A percentile compares a stretch with the other conserved stretches of the same genome.
These are phyloP conservation scores for Glycine tomentella DNA, from an alignment of 306 rosid species.

Conservation along the genomic window DNA sequence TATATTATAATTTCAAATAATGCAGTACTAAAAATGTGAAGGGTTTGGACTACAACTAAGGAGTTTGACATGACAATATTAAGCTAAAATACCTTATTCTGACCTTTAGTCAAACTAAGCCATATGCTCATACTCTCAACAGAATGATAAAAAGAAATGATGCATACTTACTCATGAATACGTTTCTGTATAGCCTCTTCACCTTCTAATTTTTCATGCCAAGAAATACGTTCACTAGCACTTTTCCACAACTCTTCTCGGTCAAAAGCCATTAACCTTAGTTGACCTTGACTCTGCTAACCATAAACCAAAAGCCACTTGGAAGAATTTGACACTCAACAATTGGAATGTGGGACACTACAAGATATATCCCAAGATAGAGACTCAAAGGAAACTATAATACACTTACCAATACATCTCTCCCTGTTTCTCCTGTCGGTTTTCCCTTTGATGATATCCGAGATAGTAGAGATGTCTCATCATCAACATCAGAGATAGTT, in stretches of 20 bases:
- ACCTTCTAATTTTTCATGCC: constrained; percentile 92
- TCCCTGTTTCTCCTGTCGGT: constrained; percentile 60
- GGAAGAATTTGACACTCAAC: constrained; percentile 42
- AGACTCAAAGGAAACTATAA: constrained; percentile 22
- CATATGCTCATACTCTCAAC: constrained; percentile 16
- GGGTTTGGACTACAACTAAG: constrained; percentile 8
- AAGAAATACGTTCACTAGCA: constrained; percentile 89
- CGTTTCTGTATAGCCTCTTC: constrained; percentile 94
- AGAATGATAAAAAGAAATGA: constrained; percentile 41
- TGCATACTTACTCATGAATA: constrained; percentile 83
- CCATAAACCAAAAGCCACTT: constrained; percentile 46
- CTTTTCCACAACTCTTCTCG: constrained; percentile 85
- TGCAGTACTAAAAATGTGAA: constrained; percentile 5
- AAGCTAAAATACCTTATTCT: constrained; percentile 26
- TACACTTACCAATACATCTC: constrained; percentile 64
- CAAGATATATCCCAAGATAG: constrained; percentile 23
- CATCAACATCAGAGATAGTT: constrained; percentile 68
- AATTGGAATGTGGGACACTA: constrained; percentile 29
- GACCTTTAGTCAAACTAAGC: constrained; percentile 27
- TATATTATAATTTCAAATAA: constrained; percentile 24
- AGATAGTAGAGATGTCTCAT: constrained; percentile 68
- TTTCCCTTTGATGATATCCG: constrained; percentile 91
- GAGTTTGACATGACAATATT: constrained; percentile 8
- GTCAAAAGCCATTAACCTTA: constrained; percentile 88
- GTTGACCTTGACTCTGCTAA: constrained; percentile 80